Evolutionary conservation across 306 rosid species (phyloP).

Genomic region (Sophora flavescens): DNA sequence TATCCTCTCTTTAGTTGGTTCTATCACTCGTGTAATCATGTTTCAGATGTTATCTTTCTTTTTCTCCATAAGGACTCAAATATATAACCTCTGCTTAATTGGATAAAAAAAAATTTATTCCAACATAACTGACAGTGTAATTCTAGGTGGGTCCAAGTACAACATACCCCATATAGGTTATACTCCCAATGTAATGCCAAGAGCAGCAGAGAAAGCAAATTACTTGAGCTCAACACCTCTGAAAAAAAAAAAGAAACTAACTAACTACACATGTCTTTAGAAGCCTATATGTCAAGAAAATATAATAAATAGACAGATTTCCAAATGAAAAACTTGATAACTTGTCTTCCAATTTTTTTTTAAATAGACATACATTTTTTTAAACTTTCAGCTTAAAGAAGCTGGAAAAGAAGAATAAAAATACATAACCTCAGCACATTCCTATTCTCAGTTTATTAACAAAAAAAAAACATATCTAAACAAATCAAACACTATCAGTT

Average conservation of each 20-base stretch:
- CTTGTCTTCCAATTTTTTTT: no score
- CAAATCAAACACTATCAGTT: no score
- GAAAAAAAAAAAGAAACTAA: no score
- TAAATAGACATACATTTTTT: no score
- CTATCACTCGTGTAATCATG: background rate
- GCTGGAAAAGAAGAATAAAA: no score
- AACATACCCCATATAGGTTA: slow-evolving; percentile 86
- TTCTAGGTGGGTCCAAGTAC: background rate
- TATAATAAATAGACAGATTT: no score
- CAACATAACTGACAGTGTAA: slow-evolving; percentile 16
- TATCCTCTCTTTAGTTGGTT: no score
- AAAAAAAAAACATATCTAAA: no score
- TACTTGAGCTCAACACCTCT: slow-evolving; percentile 92
- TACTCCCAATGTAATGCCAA: slow-evolving; percentile 82
- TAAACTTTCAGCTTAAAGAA: no score
- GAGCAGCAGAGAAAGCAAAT: slow-evolving; percentile 87
- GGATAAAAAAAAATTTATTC: background rate
- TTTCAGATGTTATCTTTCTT: background rate
- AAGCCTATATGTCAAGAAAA: slow-evolving; percentile 3
- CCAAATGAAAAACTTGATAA: no score
- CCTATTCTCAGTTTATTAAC: no score
- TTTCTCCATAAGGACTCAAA: background rate
- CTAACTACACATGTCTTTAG: background rate
- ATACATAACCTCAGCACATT: no score
- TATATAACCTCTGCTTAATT: background rate